phyloP scores from a whole-genome alignment of 805 yeast genomes.

The Yarrowia alimentaria region DNA sequence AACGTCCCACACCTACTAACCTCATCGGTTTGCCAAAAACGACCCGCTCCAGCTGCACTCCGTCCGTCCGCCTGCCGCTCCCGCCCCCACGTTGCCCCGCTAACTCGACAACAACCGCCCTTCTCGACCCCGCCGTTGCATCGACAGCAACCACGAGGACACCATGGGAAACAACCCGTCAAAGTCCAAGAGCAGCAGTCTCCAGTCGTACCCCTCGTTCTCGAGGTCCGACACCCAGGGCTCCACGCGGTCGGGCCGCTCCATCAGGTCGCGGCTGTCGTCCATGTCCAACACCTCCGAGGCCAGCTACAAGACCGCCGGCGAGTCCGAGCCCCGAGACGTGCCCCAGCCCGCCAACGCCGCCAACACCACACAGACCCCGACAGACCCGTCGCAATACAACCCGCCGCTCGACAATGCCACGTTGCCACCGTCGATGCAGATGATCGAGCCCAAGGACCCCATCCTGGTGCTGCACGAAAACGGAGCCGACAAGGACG shows the following conservation, averaged over 20 bases:
- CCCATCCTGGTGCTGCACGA: constrained; percentile 58
- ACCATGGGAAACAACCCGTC: constrained; percentile 44
- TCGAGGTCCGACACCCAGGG: constrained; percentile 44
- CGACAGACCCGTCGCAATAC: neutral
- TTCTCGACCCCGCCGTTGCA: too few relatives aligned
- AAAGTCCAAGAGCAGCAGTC: constrained; percentile 37
- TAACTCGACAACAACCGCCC: constrained; percentile 1
- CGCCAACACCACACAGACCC: neutral
- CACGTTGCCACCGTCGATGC: constrained; percentile 63
- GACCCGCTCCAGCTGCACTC: neutral
- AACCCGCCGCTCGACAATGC: constrained; percentile 28
- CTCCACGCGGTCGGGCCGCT: constrained; percentile 40
- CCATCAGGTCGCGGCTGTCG: constrained; percentile 38
- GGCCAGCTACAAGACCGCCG: constrained; percentile 32
- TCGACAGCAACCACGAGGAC: neutral
- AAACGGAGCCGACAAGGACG: neutral
- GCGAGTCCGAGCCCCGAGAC: constrained; percentile 23
- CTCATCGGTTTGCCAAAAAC: too few relatives aligned
- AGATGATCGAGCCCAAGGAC: constrained; percentile 65
- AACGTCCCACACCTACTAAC: too few relatives aligned
- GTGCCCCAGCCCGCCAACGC: constrained; percentile 12
- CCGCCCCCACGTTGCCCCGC: neutral
- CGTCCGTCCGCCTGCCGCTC: neutral
- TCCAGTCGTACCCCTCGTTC: constrained; percentile 42
- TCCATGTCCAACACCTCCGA: constrained; percentile 32